Base-by-base conservation (phyloP, 306 rosid genomes). In the Medicago lupulina region DNA sequence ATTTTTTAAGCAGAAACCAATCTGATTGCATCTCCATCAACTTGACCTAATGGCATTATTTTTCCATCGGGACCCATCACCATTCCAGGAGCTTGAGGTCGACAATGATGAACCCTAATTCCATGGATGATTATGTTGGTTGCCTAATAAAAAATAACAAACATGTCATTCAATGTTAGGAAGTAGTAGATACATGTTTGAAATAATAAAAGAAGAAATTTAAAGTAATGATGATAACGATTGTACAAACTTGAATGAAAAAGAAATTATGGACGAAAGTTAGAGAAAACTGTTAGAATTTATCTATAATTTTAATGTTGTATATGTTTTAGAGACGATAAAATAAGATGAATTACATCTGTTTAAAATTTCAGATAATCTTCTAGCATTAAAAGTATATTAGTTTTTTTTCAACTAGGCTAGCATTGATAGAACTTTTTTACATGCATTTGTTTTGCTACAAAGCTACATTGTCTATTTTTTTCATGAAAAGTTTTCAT, bases 11-110 rank as follows among this genome's bases (percentile, higher is more conserved):
- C 85, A 0, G 85, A 71, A 21, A 82, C 78, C 64, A 81, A 36
- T 81, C 85, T 63, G 4, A 81, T 70, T 15, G 81, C 81, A 61
- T 76, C 85, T 38, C 85, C 85, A 25, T 82, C 85, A 1, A 76
- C 85, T 1, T 71, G 75, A 16, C 82, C 71, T 41, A 82, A 18
- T 7, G 60, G 9, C 1, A 71, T 65, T 1, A 76, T 53, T 23
- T 71, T 76, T 21, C 81, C 85, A n/a, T 76, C 53, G 8, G 70
- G 71, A 10, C 79, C 85, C 81, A 81, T 65, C 47, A 81, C 81
- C 65, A 71, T n/a, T 23, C 81, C 85, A 5, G 78, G 66, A 46
- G 6, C 70, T 76, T 81, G 85, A 43, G 81, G 71, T 73, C 5
- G 25, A 16, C 81, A 76, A 17, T 81, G 64, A 64, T 81, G 81